Evolutionary conservation across 2,329 filamentous ascomycete genomes (phyloP).

Genomic region (Botrytis pseudocinerea): DNA sequence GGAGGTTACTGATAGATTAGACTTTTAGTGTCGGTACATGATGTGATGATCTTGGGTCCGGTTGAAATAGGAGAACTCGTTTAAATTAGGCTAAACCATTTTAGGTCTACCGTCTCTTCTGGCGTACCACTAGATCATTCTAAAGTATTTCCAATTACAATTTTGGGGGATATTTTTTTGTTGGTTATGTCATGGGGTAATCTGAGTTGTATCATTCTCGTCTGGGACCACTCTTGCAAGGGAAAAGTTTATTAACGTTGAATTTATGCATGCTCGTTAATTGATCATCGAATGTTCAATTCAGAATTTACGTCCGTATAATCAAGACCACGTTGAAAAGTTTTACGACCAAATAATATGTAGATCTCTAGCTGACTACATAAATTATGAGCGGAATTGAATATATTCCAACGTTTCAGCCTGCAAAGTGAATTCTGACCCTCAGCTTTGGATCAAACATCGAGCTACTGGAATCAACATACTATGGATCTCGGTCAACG

Average conservation of each 20-base stretch:
- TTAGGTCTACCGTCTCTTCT: background rate
- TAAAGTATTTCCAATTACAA: background rate
- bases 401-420: rapidly evolving
- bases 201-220: background rate
- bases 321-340: background rate
- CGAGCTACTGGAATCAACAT: background rate
- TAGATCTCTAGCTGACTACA: background rate
- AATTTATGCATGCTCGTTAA: background rate
- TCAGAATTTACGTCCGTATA: background rate
- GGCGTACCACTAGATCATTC: background rate
- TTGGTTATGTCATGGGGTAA: background rate
- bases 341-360: background rate
- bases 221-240: background rate
- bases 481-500: background rate
- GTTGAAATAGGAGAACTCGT: conserved; percentile 3
- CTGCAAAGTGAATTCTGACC: background rate
- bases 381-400: background rate
- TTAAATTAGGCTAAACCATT: conserved; percentile 2
- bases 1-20: background rate
- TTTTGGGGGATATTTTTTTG: rapidly evolving
- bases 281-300: background rate
- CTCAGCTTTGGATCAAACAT: background rate
- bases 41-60: background rate
- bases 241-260: background rate
- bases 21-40: background rate